Evolutionary conservation across 352 stramenopile genomes (phyloP).

Genomic region (Phytophthora constricta): DNA sequence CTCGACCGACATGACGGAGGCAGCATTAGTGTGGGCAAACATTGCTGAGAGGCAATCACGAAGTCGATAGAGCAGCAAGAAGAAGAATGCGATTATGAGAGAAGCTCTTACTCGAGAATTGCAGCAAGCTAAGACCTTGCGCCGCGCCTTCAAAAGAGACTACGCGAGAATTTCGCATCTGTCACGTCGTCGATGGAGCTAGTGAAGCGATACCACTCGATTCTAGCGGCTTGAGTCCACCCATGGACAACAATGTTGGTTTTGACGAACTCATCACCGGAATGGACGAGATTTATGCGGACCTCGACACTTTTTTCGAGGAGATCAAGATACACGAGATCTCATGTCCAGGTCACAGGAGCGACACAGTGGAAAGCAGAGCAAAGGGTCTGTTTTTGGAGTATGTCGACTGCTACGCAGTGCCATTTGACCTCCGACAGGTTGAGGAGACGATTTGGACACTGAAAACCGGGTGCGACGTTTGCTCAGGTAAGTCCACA

Average conservation of each 20-base stretch:
- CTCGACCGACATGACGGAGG: not conserved
- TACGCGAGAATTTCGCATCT: not conserved
- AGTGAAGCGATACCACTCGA: not conserved
- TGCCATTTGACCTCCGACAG: constrained; percentile 3
- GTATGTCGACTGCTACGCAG: not conserved
- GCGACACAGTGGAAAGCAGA: not conserved
- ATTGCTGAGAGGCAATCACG: not conserved
- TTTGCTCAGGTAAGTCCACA: not conserved
- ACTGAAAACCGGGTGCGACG: not conserved
- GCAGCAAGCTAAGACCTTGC: not conserved
- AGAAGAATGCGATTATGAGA: not conserved
- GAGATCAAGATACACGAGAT: not conserved
- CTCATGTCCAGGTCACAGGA: not conserved
- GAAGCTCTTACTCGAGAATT: not conserved
- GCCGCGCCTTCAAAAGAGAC: not conserved
- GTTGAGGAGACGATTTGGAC: not conserved
- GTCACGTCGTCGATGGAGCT: not conserved
- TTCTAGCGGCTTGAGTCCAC: not conserved
- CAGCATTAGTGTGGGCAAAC: not conserved
- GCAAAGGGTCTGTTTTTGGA: not conserved
- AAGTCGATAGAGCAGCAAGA: not conserved
- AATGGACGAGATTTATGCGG: constrained; percentile 1
- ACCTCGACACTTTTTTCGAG: constrained; percentile 1
- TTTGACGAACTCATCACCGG: not conserved
- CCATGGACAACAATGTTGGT: not conserved